phyloP scores from a whole-genome alignment of 139 green algal genomes.

The Chlamydomonas sp. region DNA sequence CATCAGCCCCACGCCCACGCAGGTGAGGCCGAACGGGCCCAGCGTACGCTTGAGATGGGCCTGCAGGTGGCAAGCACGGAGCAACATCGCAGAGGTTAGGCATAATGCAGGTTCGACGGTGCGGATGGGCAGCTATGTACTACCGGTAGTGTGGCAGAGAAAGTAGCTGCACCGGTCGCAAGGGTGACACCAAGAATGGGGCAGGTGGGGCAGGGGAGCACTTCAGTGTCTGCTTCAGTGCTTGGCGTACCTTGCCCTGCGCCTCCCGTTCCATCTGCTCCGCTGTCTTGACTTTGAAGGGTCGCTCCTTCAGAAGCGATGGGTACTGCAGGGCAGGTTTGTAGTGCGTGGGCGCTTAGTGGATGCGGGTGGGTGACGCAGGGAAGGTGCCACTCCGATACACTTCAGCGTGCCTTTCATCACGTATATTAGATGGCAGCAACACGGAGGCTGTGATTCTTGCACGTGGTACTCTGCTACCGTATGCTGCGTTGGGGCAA shows the following conservation, averaged over 20 bases:
- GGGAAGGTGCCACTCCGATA: not conserved
- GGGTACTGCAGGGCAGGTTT: slow-evolving; percentile 10
- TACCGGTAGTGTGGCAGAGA: not conserved
- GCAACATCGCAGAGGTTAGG: too few species aligned
- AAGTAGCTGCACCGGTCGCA: not conserved
- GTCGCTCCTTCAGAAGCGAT: not conserved
- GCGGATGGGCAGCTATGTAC: not conserved
- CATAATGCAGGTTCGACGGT: not conserved
- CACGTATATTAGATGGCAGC: not conserved
- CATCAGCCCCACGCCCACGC: slow-evolving; percentile 24
- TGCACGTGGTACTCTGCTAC: too few species aligned
- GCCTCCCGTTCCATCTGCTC: slow-evolving; percentile 29
- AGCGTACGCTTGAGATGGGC: slow-evolving; percentile 5
- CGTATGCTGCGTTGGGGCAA: too few species aligned
- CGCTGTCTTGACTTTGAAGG: not conserved
- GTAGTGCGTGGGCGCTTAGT: too few species aligned
- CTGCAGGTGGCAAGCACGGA: not conserved
- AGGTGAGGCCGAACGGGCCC: slow-evolving; percentile 1
- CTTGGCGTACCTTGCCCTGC: not conserved
- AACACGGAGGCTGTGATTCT: not conserved
- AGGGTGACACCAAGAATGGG: not conserved
- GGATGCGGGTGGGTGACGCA: too few species aligned
- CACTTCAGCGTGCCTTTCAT: not conserved
- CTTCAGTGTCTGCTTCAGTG: not conserved
- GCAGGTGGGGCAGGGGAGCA: not conserved